phyloP scores from a whole-genome alignment of 305 asterid species.

The Fraxinus floribunda region DNA sequence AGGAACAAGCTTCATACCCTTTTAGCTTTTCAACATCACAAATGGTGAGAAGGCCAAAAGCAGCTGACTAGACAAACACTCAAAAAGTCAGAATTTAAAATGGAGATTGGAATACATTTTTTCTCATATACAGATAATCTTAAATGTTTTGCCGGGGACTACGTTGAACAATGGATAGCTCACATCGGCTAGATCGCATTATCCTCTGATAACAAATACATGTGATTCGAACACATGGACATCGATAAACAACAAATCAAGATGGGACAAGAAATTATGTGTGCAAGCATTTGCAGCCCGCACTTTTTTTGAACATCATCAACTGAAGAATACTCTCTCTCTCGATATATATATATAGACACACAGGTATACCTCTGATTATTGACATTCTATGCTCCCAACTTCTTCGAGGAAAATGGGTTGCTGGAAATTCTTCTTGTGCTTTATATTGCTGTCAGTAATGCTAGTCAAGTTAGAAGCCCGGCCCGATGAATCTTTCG shows the following conservation, averaged over 20 bases:
- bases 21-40: constrained; percentile 26
- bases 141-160: background rate
- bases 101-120: background rate
- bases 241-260: background rate
- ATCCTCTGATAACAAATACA: background rate
- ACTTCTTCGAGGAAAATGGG: background rate
- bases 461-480: constrained; percentile 14
- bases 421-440: constrained; percentile 15
- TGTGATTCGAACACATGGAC: background rate
- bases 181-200: constrained; percentile 17
- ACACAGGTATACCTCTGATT: background rate
- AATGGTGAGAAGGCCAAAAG: constrained; percentile 16
- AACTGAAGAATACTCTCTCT: background rate
- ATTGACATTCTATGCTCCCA: background rate
- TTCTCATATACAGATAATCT: background rate
- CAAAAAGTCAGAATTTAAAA: background rate
- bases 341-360: background rate
- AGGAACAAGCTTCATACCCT: background rate
- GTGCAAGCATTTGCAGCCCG: background rate
- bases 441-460: constrained; percentile 14
- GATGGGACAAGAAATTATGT: background rate
- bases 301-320: background rate
- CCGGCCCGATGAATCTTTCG: background rate
- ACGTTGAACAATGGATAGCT: constrained; percentile 13
- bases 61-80: constrained; percentile 47